Evolutionary conservation across 2,329 filamentous ascomycete genomes (phyloP).

Genomic region (Orbilia ellipsospora): DNA sequence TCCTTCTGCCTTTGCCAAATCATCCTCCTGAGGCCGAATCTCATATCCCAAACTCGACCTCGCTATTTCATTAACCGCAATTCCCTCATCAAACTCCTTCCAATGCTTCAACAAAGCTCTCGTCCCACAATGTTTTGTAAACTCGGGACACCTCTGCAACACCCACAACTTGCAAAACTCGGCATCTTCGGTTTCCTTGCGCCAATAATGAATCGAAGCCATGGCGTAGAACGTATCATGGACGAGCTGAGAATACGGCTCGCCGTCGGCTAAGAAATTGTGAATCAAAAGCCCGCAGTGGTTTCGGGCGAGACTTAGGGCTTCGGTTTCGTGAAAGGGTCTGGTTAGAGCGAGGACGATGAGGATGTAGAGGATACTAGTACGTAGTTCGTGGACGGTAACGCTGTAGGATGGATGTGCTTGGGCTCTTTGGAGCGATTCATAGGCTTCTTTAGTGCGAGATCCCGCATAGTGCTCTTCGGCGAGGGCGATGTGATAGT

Average conservation of each 20-base stretch:
- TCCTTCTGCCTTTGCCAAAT: not conserved
- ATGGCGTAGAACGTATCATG: conserved; percentile 2
- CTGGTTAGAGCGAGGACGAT: not conserved
- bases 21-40: not conserved
- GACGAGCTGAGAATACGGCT: not conserved
- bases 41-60: not conserved
- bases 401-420: not conserved
- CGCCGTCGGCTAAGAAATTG: not conserved
- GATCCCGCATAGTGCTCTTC: not conserved
- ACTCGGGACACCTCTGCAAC: not conserved
- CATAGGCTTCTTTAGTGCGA: not conserved
- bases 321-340: not conserved
- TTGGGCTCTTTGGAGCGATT: not conserved
- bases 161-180: not conserved
- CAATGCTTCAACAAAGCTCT: conserved; percentile 11
- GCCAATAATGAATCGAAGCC: not conserved
- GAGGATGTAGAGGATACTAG: not conserved
- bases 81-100: conserved; percentile 1
- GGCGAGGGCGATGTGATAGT: not conserved
- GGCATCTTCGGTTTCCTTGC: not conserved
- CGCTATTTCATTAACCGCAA: not conserved
- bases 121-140: not conserved
- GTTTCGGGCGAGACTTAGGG: not conserved
- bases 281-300: not conserved
- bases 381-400: not conserved